Evolutionary conservation across 805 yeast genomes (phyloP).

Genomic region (Ogataea glucozyma): DNA sequence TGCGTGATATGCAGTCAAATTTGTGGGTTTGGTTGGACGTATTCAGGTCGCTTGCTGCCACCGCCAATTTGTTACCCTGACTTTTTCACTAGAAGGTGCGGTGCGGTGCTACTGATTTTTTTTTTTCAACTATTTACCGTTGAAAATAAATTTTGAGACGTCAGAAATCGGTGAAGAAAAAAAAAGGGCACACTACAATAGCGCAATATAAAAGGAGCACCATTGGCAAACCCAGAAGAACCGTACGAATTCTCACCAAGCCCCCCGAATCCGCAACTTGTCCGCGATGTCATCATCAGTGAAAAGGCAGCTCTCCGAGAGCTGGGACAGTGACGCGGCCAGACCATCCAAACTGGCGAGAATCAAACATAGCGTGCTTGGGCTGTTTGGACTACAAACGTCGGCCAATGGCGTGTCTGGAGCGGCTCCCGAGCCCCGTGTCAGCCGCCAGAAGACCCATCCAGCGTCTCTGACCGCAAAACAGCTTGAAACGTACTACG

Average conservation of each 20-base stretch:
- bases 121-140: neutral
- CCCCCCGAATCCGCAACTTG: no score
- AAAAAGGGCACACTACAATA: neutral
- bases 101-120: neutral
- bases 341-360: conserved; percentile 23
- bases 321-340: conserved; percentile 7
- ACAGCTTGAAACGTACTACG: conserved; percentile 31
- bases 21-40: no score
- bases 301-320: conserved; percentile 17
- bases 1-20: neutral
- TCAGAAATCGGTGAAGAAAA: conserved; percentile 3
- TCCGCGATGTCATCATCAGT: conserved; percentile 14
- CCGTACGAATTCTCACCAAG: no score
- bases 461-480: conserved; percentile 27
- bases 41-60: neutral
- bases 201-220: neutral
- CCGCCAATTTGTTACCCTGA: conserved; percentile 4
- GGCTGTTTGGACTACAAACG: conserved; percentile 7
- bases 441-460: conserved; percentile 3
- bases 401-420: no score
- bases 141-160: conserved; percentile 7
- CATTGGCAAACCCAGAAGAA: no score
- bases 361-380: conserved; percentile 15
- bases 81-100: neutral
- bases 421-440: no score